These are phyloP conservation scores for Aspergillus texensis DNA, from an alignment of 2,329 filamentous ascomycete genomes.

Conservation along the genomic window DNA sequence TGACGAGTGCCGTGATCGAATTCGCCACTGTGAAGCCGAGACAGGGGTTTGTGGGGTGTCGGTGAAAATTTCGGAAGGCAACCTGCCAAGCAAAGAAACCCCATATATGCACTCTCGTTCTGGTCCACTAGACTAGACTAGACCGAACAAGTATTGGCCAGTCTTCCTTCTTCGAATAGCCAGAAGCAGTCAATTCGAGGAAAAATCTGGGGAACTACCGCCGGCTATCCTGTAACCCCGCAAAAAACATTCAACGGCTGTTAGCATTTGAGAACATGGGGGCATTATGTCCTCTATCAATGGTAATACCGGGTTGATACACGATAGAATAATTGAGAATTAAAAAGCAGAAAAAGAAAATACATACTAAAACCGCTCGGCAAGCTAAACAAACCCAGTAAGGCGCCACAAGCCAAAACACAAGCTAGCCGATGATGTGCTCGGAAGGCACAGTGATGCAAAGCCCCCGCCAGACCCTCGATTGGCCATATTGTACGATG, in stretches of 20 bases:
- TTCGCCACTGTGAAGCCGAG: not conserved
- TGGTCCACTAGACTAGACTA: not conserved
- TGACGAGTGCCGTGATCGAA: not conserved
- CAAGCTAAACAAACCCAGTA: not conserved
- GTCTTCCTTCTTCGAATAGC: not conserved
- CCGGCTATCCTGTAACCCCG: not conserved
- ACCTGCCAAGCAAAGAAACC: not conserved
- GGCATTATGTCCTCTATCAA: not conserved
- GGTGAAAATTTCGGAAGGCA: not conserved
- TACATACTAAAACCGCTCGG: not conserved
- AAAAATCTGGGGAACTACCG: not conserved
- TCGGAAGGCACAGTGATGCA: not conserved
- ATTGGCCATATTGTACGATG: not conserved
- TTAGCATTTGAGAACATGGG: not conserved
- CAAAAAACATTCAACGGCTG: not conserved
- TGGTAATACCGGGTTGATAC: not conserved
- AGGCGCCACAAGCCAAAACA: not conserved
- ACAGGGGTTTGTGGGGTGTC: not conserved
- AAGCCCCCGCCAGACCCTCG: not conserved
- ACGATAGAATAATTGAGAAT: not conserved
- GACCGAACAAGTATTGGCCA: not conserved
- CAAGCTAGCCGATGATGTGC: slow-evolving; percentile 3
- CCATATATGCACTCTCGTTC: not conserved
- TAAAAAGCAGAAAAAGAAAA: not conserved
- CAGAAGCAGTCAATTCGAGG: not conserved